phyloP scores from a whole-genome alignment of 805 yeast species.

The Candida orba region DNA sequence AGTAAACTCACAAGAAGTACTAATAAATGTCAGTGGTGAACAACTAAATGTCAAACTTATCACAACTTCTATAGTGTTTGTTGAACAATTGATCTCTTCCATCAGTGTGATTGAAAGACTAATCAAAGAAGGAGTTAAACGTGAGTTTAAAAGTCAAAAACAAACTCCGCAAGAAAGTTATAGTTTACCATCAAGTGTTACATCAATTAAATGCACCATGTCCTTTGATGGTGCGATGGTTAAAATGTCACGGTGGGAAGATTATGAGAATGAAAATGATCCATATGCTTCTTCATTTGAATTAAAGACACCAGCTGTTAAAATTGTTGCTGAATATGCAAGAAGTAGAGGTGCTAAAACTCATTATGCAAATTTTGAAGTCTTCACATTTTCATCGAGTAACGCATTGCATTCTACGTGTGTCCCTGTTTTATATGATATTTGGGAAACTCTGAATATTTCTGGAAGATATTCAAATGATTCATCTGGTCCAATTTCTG shows the following conservation, averaged over 20 bases:
- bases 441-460: constrained; percentile 41
- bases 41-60: constrained; percentile 58
- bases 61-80: constrained; percentile 45
- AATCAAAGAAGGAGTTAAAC: constrained; percentile 8
- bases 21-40: constrained; percentile 56
- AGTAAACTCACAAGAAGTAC: constrained; percentile 30
- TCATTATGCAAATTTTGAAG: constrained; percentile 43
- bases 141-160: background rate
- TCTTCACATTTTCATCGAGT: constrained; percentile 59
- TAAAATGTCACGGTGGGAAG: constrained; percentile 29
- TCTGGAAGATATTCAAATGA: constrained; percentile 31
- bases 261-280: constrained; percentile 30
- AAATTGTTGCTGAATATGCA: constrained; percentile 46
- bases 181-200: constrained; percentile 16
- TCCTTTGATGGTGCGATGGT: constrained; percentile 68
- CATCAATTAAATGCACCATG: constrained; percentile 43
- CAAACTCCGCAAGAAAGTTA: constrained; percentile 10
- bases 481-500: background rate
- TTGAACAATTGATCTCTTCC: constrained; percentile 48
- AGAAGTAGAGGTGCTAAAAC: constrained; percentile 32
- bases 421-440: constrained; percentile 67
- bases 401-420: constrained; percentile 67
- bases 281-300: constrained; percentile 40
- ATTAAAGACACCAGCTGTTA: constrained; percentile 71
- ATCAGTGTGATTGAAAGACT: constrained; percentile 34